Base-by-base conservation (phyloP, 2,329 filamentous ascomycete species). In the Pseudogymnoascus sp. region DNA sequence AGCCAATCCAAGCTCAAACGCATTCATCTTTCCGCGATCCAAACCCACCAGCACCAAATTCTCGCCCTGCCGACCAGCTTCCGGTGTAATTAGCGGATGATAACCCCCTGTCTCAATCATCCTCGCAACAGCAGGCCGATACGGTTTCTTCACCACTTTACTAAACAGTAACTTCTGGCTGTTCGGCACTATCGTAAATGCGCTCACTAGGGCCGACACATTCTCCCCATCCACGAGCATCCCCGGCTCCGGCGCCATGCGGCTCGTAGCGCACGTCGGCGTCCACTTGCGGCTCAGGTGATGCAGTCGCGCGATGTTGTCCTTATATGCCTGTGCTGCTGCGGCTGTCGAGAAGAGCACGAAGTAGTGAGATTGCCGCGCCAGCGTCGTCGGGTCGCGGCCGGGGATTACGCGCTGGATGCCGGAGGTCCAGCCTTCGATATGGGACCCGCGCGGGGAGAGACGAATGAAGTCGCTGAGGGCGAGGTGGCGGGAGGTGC, bases 401-500 rank as follows among this genome's bases (percentile, higher is more conserved):
- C 79, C 81, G 64, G 88, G 88, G 22, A 89, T 79, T 38, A 34
- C 20, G 57, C 22, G 9, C 18, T 6, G 35, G 62, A 90, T 84
- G 28, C 83, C 83, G 61, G 78, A 79, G 8, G 81, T 78, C 88
- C 89, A 91, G 39, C 80, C 80, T 64, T 87, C 83, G 34, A 92
- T 80, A 66, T 89, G 84, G 60, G 77, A 73, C 50, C 84, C 83
- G 67, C 79, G 81, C 1, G 81, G 80, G 4, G 84, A 79, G 16
- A 91, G 73, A 61, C 88, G 85, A 64, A 83, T 79, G 73, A 93
- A 92, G 74, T 93, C 89, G 65, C 80, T 81, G 66, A 86, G 81
- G 18, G 78, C 76, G 43, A 92, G 78, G 18, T 81, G 79, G 61
- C 78, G 79, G 67, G 81, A 83, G 6, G 83, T 79, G 38, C 82